Conservation (phyloP, 768 basidiomycete genomes). For the Panaeolus papilionaceus region DNA sequence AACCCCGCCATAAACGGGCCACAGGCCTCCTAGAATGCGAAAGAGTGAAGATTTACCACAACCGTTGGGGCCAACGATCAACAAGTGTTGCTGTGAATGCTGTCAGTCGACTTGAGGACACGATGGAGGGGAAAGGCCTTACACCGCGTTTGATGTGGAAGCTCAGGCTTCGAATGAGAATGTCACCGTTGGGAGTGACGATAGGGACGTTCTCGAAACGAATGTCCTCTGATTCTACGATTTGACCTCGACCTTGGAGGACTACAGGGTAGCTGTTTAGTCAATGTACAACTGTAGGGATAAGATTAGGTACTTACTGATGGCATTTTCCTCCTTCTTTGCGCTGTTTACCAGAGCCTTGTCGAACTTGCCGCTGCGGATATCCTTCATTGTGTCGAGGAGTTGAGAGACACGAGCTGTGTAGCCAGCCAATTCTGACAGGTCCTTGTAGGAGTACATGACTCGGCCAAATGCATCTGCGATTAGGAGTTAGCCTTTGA, state of each 20-base stretch:
- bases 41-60: constrained; percentile 93
- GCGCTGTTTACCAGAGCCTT: constrained; percentile 87
- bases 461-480: constrained; percentile 92
- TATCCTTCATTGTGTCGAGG: constrained; percentile 90
- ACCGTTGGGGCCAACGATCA: constrained; percentile 95
- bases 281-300: neutral
- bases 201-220: constrained; percentile 94
- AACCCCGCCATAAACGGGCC: constrained; percentile 84
- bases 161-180: constrained; percentile 82
- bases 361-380: constrained; percentile 83
- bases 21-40: constrained; percentile 95
- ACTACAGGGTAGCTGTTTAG: constrained; percentile 49
- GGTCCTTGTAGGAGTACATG: constrained; percentile 98
- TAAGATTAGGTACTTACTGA: constrained; percentile 55
- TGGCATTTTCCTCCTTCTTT: constrained; percentile 72
- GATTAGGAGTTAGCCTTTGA: constrained; percentile 15
- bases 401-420: constrained; percentile 90
- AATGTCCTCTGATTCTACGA: constrained; percentile 89
- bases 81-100: constrained; percentile 76
- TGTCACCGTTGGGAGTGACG: constrained; percentile 94
- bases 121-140: neutral
- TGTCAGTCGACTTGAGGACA: constrained; percentile 19
- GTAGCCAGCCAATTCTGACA: constrained; percentile 95
- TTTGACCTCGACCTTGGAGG: constrained; percentile 75
- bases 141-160: constrained; percentile 92